phyloP scores from a whole-genome alignment of 2,329 filamentous ascomycete genomes.

The Trichocomaceae sp. region DNA sequence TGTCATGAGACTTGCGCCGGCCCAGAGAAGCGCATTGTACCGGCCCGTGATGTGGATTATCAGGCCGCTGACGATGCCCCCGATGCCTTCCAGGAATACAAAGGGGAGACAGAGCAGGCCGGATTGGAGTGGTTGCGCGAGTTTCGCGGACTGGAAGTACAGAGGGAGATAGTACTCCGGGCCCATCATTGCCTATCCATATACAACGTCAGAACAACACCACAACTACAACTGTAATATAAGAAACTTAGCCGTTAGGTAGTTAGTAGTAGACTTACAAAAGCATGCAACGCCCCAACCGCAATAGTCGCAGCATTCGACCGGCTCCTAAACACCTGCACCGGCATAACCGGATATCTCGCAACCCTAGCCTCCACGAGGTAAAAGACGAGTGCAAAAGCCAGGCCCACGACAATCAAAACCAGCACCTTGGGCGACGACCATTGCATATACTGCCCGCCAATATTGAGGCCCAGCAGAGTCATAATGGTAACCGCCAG shows the following conservation, averaged over 20 bases:
- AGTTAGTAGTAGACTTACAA: not conserved
- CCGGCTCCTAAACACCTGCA: constrained; percentile 33
- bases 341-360: constrained; percentile 58
- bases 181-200: constrained; percentile 11
- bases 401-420: not conserved
- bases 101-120: constrained; percentile 17
- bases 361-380: constrained; percentile 41
- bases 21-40: constrained; percentile 34
- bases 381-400: not conserved
- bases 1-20: constrained; percentile 29
- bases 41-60: constrained; percentile 38
- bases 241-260: too few species aligned
- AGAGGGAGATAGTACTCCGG: constrained; percentile 17
- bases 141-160: constrained; percentile 20
- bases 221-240: constrained; percentile 1
- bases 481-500: constrained; percentile 58
- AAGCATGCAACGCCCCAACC: not conserved
- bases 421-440: constrained; percentile 50
- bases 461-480: constrained; percentile 55
- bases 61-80: constrained; percentile 37
- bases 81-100: constrained; percentile 16
- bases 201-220: constrained; percentile 8
- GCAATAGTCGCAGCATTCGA: constrained; percentile 13
- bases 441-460: constrained; percentile 54
- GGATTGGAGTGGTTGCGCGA: constrained; percentile 14